phyloP scores from a whole-genome alignment of 169 alveolate genomes.

The Blepharisma undulans region DNA sequence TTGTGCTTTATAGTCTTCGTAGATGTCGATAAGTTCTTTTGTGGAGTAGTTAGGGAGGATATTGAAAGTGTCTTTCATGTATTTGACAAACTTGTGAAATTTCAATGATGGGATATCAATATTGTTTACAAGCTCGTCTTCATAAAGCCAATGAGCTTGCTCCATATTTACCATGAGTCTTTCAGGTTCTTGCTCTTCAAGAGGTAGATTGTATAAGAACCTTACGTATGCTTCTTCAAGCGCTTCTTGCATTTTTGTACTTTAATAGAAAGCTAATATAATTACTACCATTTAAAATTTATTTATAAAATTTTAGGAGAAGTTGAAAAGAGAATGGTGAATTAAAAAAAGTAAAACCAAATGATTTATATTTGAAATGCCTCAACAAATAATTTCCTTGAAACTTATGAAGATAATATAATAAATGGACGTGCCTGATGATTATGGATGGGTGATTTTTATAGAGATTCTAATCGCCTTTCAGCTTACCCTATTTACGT shows the following conservation, averaged over 20 bases:
- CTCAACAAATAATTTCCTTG: not conserved
- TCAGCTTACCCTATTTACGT: not conserved
- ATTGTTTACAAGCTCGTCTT: not conserved
- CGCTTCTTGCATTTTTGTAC: slow-evolving; percentile 19
- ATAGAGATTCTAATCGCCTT: slow-evolving; percentile 13
- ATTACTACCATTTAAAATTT: not conserved
- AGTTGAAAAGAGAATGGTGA: not conserved
- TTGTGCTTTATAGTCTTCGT: slow-evolving; percentile 22
- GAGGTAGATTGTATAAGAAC: not conserved
- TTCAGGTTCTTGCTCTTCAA: slow-evolving; percentile 34
- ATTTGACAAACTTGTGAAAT: not conserved
- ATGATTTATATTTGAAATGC: not conserved
- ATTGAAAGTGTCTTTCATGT: not conserved
- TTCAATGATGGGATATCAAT: not conserved
- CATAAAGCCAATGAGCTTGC: slow-evolving; percentile 40
- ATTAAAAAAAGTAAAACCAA: not conserved
- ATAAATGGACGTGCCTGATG: not conserved
- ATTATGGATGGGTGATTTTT: not conserved
- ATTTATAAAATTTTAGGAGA: too few species aligned
- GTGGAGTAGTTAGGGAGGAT: not conserved
- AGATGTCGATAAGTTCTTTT: not conserved
- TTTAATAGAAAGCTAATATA: not conserved
- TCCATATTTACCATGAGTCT: slow-evolving; percentile 27
- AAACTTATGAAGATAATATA: not conserved
- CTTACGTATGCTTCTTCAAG: slow-evolving; percentile 9